Evolutionary conservation across 495 filamentous ascomycete species (phyloP).

Genomic region (Neurospora sp.): DNA sequence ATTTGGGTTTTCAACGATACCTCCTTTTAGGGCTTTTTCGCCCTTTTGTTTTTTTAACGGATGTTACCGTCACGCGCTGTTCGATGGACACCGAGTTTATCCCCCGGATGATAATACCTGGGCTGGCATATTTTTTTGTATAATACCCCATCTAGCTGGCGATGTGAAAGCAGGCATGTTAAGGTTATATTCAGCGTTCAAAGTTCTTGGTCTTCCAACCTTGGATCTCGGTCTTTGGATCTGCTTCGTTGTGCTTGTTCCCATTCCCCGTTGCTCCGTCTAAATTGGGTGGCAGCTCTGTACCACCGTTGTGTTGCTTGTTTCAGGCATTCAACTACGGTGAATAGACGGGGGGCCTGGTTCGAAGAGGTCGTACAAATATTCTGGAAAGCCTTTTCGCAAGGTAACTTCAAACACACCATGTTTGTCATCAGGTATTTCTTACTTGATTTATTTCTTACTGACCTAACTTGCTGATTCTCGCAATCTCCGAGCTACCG

Average conservation of each 20-base stretch:
- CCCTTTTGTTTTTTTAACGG: constrained; percentile 2
- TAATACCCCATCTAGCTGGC: constrained; percentile 21
- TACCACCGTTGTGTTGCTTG: background rate
- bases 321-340: background rate
- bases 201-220: background rate
- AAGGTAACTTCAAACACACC: background rate
- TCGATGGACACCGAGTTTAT: constrained; percentile 1
- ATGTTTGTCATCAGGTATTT: background rate
- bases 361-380: background rate
- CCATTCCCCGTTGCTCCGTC: background rate
- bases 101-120: background rate
- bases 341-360: background rate
- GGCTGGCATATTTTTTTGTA: constrained; percentile 19
- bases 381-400: background rate
- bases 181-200: background rate
- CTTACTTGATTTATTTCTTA: background rate
- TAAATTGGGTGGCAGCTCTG: background rate
- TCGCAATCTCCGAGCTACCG: background rate
- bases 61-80: background rate
- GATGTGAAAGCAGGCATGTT: constrained; percentile 3
- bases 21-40: background rate
- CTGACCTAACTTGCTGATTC: background rate
- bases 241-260: background rate
- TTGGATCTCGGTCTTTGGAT: background rate
- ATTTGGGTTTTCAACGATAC: background rate